Base-by-base conservation (phyloP, 345 rosid genomes). In the Corchorus olitorius region DNA sequence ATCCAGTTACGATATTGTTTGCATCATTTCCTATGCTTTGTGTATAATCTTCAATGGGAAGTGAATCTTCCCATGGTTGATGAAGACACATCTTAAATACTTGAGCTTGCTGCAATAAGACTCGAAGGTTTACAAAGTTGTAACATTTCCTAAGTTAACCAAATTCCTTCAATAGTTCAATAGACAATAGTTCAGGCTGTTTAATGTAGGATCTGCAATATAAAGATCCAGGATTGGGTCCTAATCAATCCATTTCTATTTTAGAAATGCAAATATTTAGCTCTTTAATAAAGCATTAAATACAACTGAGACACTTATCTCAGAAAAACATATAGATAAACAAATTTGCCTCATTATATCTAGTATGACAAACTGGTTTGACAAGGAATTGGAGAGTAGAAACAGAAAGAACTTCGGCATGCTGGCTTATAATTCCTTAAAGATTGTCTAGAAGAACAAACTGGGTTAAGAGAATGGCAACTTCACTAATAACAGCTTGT, bases 61-160 rank as follows among this genome's bases (percentile, higher is more conserved):
- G 49, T n/a, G 58, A 80, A 11, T 76, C 80, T 34, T 85, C 86
- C 86, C 76, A 76, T n/a, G 76, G 58, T 50, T 80, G 75, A 69
- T 77, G 59, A 45, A 2, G 68, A 62, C 86, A 81, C 84, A 83
- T 85, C 70, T 75, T 79, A 41, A 13, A 19, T 69, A 75, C 59
- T 50, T 58, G 15, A 46, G 64, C 67, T 52, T 10, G 48, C 79
- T 77, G 81, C 79, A 73, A 61, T 46, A 49, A 50, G 4, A 16
- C 10, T 27, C 8, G 50, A 72, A 52, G 58, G 5, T 43, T 56
- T 46, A 33, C 16, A 37, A 68, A 50, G 39, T 14, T 6, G 33
- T 2, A 17, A 15, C 50, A 15, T 10, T 56, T 39, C 60, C 9
- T 27, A 58, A 54, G 13, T 13, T 46, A 2, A 49, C 27, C 55